phyloP scores from a whole-genome alignment of 257 asterid species.

The Cruciata laevipes region DNA sequence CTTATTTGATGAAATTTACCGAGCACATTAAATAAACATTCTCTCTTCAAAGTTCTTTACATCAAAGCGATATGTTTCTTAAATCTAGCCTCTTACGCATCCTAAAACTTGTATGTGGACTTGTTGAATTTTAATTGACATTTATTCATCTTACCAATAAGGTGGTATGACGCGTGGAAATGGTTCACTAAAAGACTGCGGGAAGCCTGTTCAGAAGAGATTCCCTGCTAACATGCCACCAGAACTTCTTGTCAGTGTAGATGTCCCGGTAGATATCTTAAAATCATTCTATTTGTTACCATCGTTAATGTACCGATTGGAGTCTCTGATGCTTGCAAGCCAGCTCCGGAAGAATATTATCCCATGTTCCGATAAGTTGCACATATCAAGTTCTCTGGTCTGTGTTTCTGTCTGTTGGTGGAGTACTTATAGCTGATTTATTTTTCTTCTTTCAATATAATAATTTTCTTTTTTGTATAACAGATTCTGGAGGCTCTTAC shows the following conservation, averaged over 20 bases:
- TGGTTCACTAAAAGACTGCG: slow-evolving; percentile 22
- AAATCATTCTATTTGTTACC: slow-evolving; percentile 87
- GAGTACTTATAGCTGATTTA: neutral
- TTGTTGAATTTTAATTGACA: neutral
- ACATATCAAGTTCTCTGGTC: slow-evolving; percentile 70
- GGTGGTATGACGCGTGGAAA: slow-evolving; percentile 30
- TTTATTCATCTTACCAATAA: slow-evolving; percentile 6
- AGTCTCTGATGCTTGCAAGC: slow-evolving; percentile 87
- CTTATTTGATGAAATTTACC: neutral
- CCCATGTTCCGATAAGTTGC: slow-evolving; percentile 30
- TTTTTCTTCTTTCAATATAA: slow-evolving; percentile 16
- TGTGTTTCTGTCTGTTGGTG: slow-evolving; percentile 12
- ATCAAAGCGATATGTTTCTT: neutral
- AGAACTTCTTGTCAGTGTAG: slow-evolving; percentile 64
- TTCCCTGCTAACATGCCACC: slow-evolving; percentile 76
- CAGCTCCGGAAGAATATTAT: slow-evolving; percentile 74
- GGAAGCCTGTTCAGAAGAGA: slow-evolving; percentile 28
- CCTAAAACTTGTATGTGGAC: neutral
- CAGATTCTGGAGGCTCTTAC: slow-evolving; percentile 93
- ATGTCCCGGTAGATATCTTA: slow-evolving; percentile 48
- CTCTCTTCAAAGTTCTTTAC: neutral
- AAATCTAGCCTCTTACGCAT: neutral
- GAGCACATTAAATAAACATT: neutral
- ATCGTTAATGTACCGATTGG: slow-evolving; percentile 82
- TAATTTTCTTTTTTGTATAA: slow-evolving; percentile 10